phyloP scores from a whole-genome alignment of 305 asterid genomes.

The Withania somnifera region DNA sequence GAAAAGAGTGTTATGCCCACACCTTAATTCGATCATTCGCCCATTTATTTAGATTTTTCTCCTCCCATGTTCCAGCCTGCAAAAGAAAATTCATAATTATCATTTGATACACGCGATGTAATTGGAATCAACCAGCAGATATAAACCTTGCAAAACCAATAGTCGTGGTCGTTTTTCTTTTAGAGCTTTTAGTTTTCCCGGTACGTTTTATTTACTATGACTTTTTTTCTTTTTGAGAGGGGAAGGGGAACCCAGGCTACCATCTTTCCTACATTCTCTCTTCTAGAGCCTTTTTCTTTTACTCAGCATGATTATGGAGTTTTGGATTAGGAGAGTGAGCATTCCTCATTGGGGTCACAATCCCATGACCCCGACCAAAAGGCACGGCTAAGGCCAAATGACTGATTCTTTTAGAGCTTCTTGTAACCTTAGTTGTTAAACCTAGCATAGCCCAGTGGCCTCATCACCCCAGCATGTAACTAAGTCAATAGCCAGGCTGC shows the following conservation, averaged over 20 bases:
- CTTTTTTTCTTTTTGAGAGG: not conserved
- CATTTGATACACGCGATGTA: not conserved
- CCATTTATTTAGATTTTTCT: constrained; percentile 76
- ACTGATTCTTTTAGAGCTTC: not conserved
- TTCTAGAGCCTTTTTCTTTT: not conserved
- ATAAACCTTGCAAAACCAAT: not conserved
- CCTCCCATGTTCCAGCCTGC: constrained; percentile 99
- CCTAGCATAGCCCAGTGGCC: not conserved
- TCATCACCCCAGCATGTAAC: not conserved
- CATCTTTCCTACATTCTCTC: not conserved
- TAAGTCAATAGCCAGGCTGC: not conserved
- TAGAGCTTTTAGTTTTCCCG: not conserved
- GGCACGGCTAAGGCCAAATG: not conserved
- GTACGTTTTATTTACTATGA: not conserved
- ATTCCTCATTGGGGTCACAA: not conserved
- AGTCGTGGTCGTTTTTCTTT: not conserved
- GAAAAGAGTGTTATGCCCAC: not conserved
- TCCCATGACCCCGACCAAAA: not conserved
- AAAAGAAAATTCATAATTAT: constrained; percentile 7
- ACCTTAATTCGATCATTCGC: constrained; percentile 82
- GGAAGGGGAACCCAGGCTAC: not conserved
- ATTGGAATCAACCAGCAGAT: not conserved
- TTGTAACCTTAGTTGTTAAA: too few relatives aligned
- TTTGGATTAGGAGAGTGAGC: not conserved
- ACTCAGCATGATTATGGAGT: not conserved